A percentile compares a stretch with the other conserved stretches of the same genome.
phyloP scores from a whole-genome alignment of 2,329 filamentous ascomycete genomes.

The Furcasterigmium furcatum region DNA sequence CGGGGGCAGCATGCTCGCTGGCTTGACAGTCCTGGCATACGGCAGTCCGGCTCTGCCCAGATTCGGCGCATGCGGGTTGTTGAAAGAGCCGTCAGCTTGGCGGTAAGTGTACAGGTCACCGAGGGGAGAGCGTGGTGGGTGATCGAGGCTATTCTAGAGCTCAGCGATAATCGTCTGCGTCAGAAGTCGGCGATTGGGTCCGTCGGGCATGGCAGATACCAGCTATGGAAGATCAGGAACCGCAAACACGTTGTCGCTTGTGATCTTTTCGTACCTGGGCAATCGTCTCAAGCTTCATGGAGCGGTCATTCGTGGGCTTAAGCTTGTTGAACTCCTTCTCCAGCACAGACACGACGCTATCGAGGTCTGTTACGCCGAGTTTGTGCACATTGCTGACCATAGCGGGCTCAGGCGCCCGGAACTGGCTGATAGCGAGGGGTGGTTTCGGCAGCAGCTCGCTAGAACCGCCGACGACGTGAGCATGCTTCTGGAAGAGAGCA shows the following conservation, averaged over 20 bases:
- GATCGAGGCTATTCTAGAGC: conserved; percentile 14
- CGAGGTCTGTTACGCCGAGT: neutral
- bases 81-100: neutral
- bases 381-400: neutral
- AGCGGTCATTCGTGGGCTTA: neutral
- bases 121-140: conserved; percentile 12
- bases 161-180: conserved; percentile 8
- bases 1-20: neutral
- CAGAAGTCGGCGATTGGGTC: neutral
- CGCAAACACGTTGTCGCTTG: no score
- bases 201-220: neutral
- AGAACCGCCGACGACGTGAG: neutral
- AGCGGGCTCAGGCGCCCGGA: neutral
- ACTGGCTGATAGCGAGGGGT: neutral
- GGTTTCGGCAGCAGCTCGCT: neutral
- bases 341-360: neutral
- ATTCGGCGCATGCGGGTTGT: conserved; percentile 11
- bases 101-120: conserved; percentile 5
- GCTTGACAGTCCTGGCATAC: conserved; percentile 23
- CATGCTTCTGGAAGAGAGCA: neutral
- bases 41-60: conserved; percentile 24
- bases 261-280: no score
- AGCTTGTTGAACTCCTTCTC: neutral
- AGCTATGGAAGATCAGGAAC: no score
- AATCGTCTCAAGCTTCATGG: neutral